A percentile compares a stretch with the other conserved stretches of the same genome.
Conservation (phyloP, 1,284 basidiomycete genomes). For the Malassezia cuniculi region DNA sequence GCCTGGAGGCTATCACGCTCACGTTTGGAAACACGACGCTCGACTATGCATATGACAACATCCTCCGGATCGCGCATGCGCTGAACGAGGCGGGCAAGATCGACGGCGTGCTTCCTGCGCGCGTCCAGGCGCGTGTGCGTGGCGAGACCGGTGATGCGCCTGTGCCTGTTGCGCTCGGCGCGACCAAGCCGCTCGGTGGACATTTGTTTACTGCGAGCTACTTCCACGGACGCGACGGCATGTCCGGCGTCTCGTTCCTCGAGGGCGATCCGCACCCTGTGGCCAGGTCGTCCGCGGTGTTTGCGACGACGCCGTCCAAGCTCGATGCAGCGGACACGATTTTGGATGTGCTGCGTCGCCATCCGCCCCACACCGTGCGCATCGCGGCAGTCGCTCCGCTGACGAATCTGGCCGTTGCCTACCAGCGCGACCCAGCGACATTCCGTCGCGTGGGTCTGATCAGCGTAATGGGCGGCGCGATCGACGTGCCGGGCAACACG, state of each 20-base stretch:
- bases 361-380: constrained; percentile 58
- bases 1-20: constrained; percentile 54
- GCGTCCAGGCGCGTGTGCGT: constrained; percentile 48
- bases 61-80: constrained; percentile 48
- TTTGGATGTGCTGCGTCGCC: constrained; percentile 55
- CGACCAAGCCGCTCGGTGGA: constrained; percentile 57
- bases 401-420: constrained; percentile 66
- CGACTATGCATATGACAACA: constrained; percentile 51
- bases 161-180: constrained; percentile 21
- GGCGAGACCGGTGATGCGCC: constrained; percentile 14
- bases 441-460: constrained; percentile 56
- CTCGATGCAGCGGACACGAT: constrained; percentile 55
- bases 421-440: constrained; percentile 53
- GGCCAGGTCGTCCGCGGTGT: constrained; percentile 10
- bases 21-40: constrained; percentile 50
- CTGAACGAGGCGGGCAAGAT: constrained; percentile 47
- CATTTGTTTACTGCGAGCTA: constrained; percentile 68
- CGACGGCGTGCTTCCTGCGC: constrained; percentile 56
- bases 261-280: constrained; percentile 28
- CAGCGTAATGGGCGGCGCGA: constrained; percentile 86
- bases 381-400: constrained; percentile 78
- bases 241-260: constrained; percentile 29
- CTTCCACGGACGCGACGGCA: constrained; percentile 48
- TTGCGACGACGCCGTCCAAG: constrained; percentile 47
- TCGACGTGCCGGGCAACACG: constrained; percentile 85